These are phyloP conservation scores for Quambalaria eucalypti DNA, from an alignment of 1,284 basidiomycete species.

Conservation along the genomic window DNA sequence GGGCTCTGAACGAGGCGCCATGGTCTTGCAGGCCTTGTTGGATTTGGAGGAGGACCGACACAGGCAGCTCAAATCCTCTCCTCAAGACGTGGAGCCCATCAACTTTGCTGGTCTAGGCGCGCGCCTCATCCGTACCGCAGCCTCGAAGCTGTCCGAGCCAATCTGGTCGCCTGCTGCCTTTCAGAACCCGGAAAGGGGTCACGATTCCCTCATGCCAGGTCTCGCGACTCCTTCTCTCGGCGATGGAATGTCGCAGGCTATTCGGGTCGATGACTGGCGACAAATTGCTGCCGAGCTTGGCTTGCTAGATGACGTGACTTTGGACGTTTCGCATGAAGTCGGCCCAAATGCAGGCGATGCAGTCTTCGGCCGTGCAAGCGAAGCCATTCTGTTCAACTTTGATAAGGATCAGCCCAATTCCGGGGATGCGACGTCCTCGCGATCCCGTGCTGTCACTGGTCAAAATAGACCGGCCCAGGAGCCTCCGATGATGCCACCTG, in stretches of 20 bases:
- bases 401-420: too few species aligned
- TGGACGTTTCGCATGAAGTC: too few species aligned
- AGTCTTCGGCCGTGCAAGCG: too few species aligned
- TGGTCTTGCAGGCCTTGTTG: neutral
- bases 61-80: neutral
- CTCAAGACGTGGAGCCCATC: neutral
- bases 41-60: neutral
- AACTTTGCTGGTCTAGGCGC: neutral
- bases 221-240: neutral
- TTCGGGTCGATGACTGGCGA: neutral
- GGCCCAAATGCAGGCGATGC: too few species aligned
- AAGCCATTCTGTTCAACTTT: too few species aligned
- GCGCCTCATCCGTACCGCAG: neutral
- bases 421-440: too few species aligned
- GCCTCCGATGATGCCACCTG: too few species aligned
- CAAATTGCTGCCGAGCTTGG: neutral
- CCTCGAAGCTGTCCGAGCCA: neutral
- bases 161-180: neutral
- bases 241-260: neutral
- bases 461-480: too few species aligned
- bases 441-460: too few species aligned
- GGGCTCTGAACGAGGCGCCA: neutral
- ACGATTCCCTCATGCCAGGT: neutral
- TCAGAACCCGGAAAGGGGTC: neutral
- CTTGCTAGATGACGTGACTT: neutral